phyloP scores from a whole-genome alignment of 2,329 filamentous ascomycete species.

The Coniella vitis region DNA sequence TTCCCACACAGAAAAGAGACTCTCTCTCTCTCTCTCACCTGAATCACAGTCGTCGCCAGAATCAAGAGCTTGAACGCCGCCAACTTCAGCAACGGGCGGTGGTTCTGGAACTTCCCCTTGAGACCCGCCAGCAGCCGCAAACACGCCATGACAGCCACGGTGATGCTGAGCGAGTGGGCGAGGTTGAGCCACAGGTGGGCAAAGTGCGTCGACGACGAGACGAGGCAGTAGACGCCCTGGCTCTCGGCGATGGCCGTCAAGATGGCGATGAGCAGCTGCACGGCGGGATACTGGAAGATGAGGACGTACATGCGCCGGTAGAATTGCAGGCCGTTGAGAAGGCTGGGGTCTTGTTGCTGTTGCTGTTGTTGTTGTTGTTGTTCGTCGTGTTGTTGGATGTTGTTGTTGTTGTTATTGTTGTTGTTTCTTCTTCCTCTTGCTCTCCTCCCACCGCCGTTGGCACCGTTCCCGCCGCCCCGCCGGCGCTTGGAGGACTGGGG shows the following conservation, averaged over 20 bases:
- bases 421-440: not conserved
- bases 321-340: conserved; percentile 27
- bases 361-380: not conserved
- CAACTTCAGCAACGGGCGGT: conserved; percentile 27
- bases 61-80: conserved; percentile 29
- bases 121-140: conserved; percentile 23
- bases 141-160: conserved; percentile 21
- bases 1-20: too few relatives aligned
- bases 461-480: not conserved
- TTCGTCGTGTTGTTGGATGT: not conserved
- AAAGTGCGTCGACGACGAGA: conserved; percentile 22
- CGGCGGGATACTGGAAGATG: conserved; percentile 34
- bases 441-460: conserved; percentile 5
- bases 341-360: conserved; percentile 12
- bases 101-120: conserved; percentile 21
- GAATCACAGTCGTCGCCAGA: conserved; percentile 23
- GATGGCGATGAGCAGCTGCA: conserved; percentile 35
- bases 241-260: conserved; percentile 25
- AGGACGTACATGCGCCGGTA: conserved; percentile 25
- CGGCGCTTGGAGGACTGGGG: conserved; percentile 22
- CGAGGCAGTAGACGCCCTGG: conserved; percentile 25
- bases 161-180: conserved; percentile 20
- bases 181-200: conserved; percentile 28
- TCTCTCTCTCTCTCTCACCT: conserved; percentile 15
- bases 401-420: not conserved